These are phyloP conservation scores for Dactylellina drechsleri DNA, from an alignment of 2,329 filamentous ascomycete genomes.

Conservation along the genomic window DNA sequence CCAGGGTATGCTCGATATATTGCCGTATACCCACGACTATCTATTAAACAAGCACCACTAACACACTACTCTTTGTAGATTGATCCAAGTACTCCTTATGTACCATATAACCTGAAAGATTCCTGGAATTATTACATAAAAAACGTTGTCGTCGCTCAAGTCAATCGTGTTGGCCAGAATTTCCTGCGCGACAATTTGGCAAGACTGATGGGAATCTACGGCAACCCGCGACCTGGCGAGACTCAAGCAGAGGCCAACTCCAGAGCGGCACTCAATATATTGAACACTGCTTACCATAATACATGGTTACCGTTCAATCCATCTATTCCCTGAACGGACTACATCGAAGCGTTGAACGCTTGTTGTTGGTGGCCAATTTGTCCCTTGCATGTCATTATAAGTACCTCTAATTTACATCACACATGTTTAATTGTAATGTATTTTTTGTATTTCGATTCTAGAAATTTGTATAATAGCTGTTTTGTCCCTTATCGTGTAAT, in stretches of 20 bases:
- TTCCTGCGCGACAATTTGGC: slow-evolving; percentile 37
- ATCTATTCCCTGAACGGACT: slow-evolving; percentile 19
- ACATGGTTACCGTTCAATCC: slow-evolving; percentile 38
- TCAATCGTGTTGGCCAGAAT: slow-evolving; percentile 28
- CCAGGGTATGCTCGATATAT: slow-evolving; percentile 25
- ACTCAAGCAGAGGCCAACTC: slow-evolving; percentile 11
- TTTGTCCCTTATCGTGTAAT: not conserved
- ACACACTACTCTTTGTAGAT: slow-evolving; percentile 3
- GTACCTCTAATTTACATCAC: not conserved
- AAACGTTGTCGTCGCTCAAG: slow-evolving; percentile 1
- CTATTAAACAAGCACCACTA: not conserved
- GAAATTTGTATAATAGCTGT: not conserved
- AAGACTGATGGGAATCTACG: slow-evolving; percentile 21
- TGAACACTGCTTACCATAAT: slow-evolving; percentile 32
- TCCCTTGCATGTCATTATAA: not conserved
- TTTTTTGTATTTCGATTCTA: not conserved
- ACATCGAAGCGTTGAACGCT: slow-evolving; percentile 15
- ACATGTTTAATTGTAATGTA: not conserved
- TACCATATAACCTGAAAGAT: slow-evolving; percentile 6
- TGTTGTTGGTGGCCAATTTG: not conserved
- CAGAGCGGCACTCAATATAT: slow-evolving; percentile 30
- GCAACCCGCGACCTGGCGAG: slow-evolving; percentile 14
- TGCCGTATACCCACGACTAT: not conserved
- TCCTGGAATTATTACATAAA: slow-evolving; percentile 30
- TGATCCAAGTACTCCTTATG: slow-evolving; percentile 2